Evolutionary conservation across 805 yeast genomes (phyloP).

Genomic region (Pichia thaimueangensis): DNA sequence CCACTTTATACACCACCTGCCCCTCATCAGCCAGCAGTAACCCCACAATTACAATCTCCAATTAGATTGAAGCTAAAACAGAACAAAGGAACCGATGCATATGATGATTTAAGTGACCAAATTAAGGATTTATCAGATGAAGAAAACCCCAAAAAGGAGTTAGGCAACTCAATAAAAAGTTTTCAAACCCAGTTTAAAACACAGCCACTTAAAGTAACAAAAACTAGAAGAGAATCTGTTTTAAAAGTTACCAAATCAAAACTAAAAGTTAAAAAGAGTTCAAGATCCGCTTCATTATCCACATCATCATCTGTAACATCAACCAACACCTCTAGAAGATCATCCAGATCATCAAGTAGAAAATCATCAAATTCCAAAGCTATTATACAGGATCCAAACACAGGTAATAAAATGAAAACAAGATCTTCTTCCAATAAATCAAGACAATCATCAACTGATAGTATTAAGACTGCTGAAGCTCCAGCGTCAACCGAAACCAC

Average conservation of each 20-base stretch:
- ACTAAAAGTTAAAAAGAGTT: not conserved
- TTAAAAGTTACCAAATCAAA: conserved; percentile 8
- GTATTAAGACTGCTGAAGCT: conserved; percentile 11
- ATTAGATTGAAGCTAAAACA: not conserved
- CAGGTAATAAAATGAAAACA: conserved; percentile 1
- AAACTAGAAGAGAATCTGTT: conserved; percentile 10
- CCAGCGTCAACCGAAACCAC: conserved; percentile 12
- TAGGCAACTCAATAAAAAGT: not conserved
- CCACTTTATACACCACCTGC: not conserved
- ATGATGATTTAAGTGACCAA: conserved; percentile 5
- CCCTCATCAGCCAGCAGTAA: not conserved
- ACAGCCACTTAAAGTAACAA: conserved; percentile 5
- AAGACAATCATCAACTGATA: not conserved
- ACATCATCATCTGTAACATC: not conserved
- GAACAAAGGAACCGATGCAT: conserved; percentile 1
- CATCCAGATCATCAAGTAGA: conserved; percentile 5
- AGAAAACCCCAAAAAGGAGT: not conserved
- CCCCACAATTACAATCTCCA: not conserved
- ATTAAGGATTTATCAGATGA: conserved; percentile 1
- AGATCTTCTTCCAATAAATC: not conserved
- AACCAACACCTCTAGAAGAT: conserved; percentile 7
- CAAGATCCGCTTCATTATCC: conserved; percentile 3
- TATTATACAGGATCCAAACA: not conserved
- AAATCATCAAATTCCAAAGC: conserved; percentile 1
- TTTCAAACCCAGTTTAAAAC: conserved; percentile 7